These are phyloP conservation scores for Vaccinium vitisidaea DNA, from an alignment of 148 eudicot species.

Conservation along the genomic window DNA sequence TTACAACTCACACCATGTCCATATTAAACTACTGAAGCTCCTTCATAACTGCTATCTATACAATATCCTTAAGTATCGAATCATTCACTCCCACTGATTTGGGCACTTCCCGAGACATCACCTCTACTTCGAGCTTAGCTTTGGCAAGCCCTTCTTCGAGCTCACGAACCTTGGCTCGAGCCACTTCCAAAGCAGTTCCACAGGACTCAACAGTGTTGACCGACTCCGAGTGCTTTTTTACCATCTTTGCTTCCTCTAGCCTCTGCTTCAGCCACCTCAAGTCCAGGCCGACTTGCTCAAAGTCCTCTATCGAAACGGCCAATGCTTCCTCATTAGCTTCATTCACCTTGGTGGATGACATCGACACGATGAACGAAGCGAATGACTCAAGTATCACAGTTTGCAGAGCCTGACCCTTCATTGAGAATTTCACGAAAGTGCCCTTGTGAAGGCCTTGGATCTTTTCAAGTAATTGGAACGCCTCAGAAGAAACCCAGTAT, in stretches of 20 bases:
- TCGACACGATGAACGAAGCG: not conserved
- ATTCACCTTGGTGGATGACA: not conserved
- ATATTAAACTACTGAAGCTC: not conserved
- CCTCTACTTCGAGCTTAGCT: not conserved
- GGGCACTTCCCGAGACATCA: not conserved
- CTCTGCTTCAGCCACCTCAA: slow-evolving; percentile 11
- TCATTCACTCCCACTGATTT: slow-evolving; percentile 4
- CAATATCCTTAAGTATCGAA: not conserved
- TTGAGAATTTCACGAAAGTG: slow-evolving; percentile 7
- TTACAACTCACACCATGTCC: no score
- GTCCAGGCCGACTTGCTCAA: not conserved
- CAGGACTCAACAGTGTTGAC: not conserved
- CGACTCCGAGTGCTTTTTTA: slow-evolving; percentile 3
- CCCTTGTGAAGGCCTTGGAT: not conserved
- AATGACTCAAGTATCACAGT: not conserved
- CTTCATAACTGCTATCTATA: not conserved
- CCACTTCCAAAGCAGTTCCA: not conserved
- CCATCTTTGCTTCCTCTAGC: slow-evolving; percentile 5
- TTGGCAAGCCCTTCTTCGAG: slow-evolving; percentile 6
- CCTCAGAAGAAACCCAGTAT: slow-evolving; percentile 7
- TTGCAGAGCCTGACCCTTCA: slow-evolving; percentile 7
- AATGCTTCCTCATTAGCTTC: slow-evolving; percentile 2
- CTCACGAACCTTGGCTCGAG: slow-evolving; percentile 13
- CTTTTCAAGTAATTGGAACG: not conserved
- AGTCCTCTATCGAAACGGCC: slow-evolving; percentile 2